Percentiles rank a stretch among this genome's conserved stretches.
phyloP scores from a whole-genome alignment of 805 yeast species.

The Saturnispora silvae region DNA sequence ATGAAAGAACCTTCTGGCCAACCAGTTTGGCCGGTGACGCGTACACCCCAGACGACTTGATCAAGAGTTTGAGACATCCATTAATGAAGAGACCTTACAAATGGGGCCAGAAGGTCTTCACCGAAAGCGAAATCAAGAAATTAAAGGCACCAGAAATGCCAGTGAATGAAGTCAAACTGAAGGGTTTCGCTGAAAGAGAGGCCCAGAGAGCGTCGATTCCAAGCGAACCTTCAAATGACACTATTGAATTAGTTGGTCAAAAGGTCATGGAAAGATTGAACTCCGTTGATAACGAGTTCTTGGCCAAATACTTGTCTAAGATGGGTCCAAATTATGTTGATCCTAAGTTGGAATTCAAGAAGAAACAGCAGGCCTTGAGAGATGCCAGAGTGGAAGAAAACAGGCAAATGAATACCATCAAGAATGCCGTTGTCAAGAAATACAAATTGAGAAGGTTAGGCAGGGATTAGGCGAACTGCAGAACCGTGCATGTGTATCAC shows the following conservation, averaged over 20 bases:
- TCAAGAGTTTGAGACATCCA: slow-evolving; percentile 62
- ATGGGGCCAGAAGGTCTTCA: slow-evolving; percentile 43
- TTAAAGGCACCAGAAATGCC: slow-evolving; percentile 74
- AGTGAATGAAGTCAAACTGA: slow-evolving; percentile 48
- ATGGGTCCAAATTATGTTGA: slow-evolving; percentile 18
- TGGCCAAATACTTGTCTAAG: slow-evolving; percentile 22
- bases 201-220: slow-evolving; percentile 34
- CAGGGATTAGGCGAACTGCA: slow-evolving; percentile 1
- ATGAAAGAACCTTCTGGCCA: slow-evolving; percentile 66
- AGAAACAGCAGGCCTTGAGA: slow-evolving; percentile 13
- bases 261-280: slow-evolving; percentile 29
- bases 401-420: slow-evolving; percentile 15
- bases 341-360: slow-evolving; percentile 14
- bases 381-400: slow-evolving; percentile 18
- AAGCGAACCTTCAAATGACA: slow-evolving; percentile 30
- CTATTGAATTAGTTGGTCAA: slow-evolving; percentile 35
- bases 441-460: slow-evolving; percentile 16
- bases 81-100: slow-evolving; percentile 47
- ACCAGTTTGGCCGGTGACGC: slow-evolving; percentile 47
- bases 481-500: no score
- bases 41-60: slow-evolving; percentile 59
- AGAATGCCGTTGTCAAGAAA: slow-evolving; percentile 12
- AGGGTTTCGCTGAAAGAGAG: slow-evolving; percentile 45
- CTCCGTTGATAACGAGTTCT: slow-evolving; percentile 22
- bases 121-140: slow-evolving; percentile 50